Evolutionary conservation across 768 basidiomycete genomes (phyloP).

Genomic region (Austroboletus eburneus): DNA sequence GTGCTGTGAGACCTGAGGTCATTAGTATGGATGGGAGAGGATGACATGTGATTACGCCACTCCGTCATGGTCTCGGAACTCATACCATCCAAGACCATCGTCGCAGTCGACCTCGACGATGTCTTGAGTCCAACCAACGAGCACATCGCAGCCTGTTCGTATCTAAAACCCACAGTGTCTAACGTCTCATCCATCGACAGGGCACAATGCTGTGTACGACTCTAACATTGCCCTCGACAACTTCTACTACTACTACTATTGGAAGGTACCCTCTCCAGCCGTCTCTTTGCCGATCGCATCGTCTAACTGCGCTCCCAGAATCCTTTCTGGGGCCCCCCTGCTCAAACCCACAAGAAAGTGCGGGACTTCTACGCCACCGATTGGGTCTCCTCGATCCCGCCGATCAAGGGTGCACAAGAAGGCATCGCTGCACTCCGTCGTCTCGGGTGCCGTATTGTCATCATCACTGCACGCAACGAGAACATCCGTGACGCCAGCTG

Average conservation of each 20-base stretch:
- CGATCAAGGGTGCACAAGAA: conserved; percentile 60
- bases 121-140: conserved; percentile 63
- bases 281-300: background rate
- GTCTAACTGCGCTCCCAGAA: conserved; percentile 31
- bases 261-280: conserved; percentile 47
- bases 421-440: conserved; percentile 51
- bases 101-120: conserved; percentile 67
- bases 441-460: conserved; percentile 64
- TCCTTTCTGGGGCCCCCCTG: conserved; percentile 56
- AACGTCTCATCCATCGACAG: too few relatives aligned
- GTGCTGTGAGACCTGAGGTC: background rate
- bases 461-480: conserved; percentile 70
- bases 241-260: conserved; percentile 74
- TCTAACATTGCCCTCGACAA: conserved; percentile 49
- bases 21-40: too few relatives aligned
- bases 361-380: conserved; percentile 53
- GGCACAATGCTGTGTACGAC: conserved; percentile 62
- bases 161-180: too few relatives aligned
- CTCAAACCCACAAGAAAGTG: conserved; percentile 57
- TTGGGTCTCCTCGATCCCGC: conserved; percentile 42
- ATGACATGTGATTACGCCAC: conserved; percentile 17
- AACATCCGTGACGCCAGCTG: conserved; percentile 54
- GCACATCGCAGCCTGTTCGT: conserved; percentile 50
- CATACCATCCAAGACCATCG: conserved; percentile 33
- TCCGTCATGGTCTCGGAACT: background rate